phyloP scores from a whole-genome alignment of 441 rosid species.

The Breynia disticha region DNA sequence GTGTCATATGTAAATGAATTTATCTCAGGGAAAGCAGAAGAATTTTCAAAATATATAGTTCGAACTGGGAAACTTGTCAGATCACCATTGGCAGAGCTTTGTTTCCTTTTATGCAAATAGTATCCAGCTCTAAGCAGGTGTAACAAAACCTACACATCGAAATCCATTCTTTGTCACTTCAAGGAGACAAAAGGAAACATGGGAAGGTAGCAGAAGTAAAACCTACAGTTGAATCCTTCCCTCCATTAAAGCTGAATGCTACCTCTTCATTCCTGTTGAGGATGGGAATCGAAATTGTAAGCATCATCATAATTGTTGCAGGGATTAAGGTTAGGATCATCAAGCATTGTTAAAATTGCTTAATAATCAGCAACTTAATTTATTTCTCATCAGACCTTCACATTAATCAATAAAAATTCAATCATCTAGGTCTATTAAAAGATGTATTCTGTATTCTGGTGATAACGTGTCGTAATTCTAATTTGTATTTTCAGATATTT shows the following conservation, averaged over 20 bases:
- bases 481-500: neutral
- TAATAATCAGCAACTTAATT: no score
- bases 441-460: no score
- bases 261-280: constrained; percentile 79
- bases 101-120: constrained; percentile 55
- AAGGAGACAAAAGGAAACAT: constrained; percentile 15
- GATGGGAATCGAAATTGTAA: constrained; percentile 16
- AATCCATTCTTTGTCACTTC: constrained; percentile 12
- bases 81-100: constrained; percentile 50
- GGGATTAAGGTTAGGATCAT: no score
- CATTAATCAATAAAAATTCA: neutral
- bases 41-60: constrained; percentile 86
- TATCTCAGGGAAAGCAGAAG: constrained; percentile 86
- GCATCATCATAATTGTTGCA: constrained; percentile 9
- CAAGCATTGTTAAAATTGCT: no score
- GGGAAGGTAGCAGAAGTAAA: constrained; percentile 11
- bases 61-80: constrained; percentile 61
- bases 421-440: no score
- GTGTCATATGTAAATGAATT: constrained; percentile 81
- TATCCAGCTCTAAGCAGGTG: constrained; percentile 98
- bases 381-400: neutral
- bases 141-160: constrained; percentile 65
- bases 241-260: constrained; percentile 98
- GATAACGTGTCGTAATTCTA: no score
- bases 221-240: constrained; percentile 96